Evolutionary conservation across 2,329 filamentous ascomycete species (phyloP).

Genomic region (Pseudogymnoascus sp.): DNA sequence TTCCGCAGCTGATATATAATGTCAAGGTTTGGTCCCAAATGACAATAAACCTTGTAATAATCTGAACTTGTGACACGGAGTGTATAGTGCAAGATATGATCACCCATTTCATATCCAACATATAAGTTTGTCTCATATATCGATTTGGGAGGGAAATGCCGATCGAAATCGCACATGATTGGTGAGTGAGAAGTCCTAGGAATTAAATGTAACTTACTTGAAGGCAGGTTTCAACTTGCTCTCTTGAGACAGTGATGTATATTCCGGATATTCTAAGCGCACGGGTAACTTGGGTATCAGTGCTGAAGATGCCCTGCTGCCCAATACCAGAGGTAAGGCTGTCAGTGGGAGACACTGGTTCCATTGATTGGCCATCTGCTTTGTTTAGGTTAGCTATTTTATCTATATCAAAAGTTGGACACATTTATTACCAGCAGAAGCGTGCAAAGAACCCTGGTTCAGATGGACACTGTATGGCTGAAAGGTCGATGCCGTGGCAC

Average conservation of each 20-base stretch:
- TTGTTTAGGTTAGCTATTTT: background rate
- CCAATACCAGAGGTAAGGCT: background rate
- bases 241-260: conserved; percentile 17
- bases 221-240: conserved; percentile 18
- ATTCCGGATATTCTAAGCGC: conserved; percentile 24
- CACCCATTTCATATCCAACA: no score
- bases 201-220: conserved; percentile 17
- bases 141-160: background rate
- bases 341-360: background rate
- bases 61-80: background rate
- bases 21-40: background rate
- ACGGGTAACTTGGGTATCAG: conserved; percentile 23
- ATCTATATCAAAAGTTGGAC: background rate
- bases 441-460: background rate
- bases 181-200: background rate
- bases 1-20: background rate
- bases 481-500: conserved; percentile 57
- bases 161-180: background rate
- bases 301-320: conserved; percentile 23
- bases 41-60: background rate
- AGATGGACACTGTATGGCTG: conserved; percentile 38
- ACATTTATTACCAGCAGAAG: background rate
- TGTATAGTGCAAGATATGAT: background rate
- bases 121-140: background rate
- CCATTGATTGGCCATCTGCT: background rate